Evolutionary conservation across 225 moss, liverwort and hornwort genomes (phyloP), one percentile per base, ranked within the genome.

Genomic region (Physcomitrellopsis africana): DNA sequence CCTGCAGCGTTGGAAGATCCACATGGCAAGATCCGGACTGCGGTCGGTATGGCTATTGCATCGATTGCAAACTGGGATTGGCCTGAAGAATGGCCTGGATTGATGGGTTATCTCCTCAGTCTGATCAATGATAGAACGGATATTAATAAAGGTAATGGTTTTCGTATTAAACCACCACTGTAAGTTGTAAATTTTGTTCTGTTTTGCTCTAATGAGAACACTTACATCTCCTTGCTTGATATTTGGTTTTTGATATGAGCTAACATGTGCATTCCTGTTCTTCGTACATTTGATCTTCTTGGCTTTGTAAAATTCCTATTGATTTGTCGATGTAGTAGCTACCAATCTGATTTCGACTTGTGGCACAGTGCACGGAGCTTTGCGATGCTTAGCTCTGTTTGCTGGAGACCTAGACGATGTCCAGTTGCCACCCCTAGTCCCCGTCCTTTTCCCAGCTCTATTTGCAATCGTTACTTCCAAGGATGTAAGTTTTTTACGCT

Each of bases 21-120:
- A 12, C 88, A 91, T 87, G 93, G 95, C 75, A 95, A 95, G 82
- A 91, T 95, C 32, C 88, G 95, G 57, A 95, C 95, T 79, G 95
- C 93, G 46, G 91, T 93, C 68, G 95, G 93, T 73, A 95, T 95
- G 95, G 95, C 95, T 43, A 91, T 95, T 70, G 95, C 95, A 72
- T 85, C 91, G 12, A 93, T 95, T 81, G 93, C 95, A 54, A 91
- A 82, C 73, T 89, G 87, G 69, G 95, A 95, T 73, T 95, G 95
- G 95, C 95, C 95, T 67, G 92, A 95, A 61, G 91, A 95, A 79
- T 95, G 95, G 95, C 93, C 95, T 65, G 91, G 88, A 26, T 81
- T 95, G 70, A 95, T 95, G 93, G 81, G 81, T 61, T 83, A 89
- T 68, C 80, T 95, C 24, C 82, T 95, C 17, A 73, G 70, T 22